A percentile compares a stretch with the other conserved stretches of the same genome.
These are phyloP conservation scores for Xylariaceae sp. DNA, from an alignment of 2,329 filamentous ascomycete genomes.

Conservation along the genomic window DNA sequence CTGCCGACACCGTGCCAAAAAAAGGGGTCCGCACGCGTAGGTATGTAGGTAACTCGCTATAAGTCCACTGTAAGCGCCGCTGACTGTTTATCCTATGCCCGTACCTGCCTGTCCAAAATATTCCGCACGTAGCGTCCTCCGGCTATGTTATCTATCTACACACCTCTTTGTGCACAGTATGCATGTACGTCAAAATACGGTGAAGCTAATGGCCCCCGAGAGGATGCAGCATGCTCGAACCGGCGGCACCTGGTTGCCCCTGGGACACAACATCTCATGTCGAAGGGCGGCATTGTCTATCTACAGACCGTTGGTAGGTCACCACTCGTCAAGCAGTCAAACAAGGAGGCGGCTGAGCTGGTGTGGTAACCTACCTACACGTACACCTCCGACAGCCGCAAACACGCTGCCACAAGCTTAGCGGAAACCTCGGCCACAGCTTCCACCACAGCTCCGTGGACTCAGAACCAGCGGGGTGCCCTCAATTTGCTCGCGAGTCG, in stretches of 20 bases:
- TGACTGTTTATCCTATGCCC: too few species aligned
- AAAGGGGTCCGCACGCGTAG: too few species aligned
- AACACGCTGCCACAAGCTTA: conserved; percentile 12
- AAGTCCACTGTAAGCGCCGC: too few species aligned
- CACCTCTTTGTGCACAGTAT: too few species aligned
- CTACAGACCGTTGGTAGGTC: background rate
- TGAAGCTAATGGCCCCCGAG: background rate
- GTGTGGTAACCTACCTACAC: background rate
- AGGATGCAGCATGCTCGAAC: background rate
- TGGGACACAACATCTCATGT: conserved; percentile 12
- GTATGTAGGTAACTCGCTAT: too few species aligned
- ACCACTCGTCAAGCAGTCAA: too few species aligned
- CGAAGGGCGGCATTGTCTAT: conserved; percentile 16
- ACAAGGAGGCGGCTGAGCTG: too few species aligned
- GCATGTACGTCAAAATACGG: background rate
- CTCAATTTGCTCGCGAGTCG: background rate
- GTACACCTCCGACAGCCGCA: background rate
- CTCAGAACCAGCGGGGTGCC: conserved; percentile 2
- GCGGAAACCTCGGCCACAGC: conserved; percentile 8
- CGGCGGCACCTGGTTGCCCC: conserved; percentile 4
- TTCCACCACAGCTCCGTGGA: conserved; percentile 14
- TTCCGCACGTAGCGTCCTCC: too few species aligned
- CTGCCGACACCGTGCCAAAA: too few species aligned
- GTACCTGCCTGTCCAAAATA: too few species aligned
- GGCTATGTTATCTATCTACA: too few species aligned